Conservation (phyloP, 129 eudicot genomes). For the Arctium minus region DNA sequence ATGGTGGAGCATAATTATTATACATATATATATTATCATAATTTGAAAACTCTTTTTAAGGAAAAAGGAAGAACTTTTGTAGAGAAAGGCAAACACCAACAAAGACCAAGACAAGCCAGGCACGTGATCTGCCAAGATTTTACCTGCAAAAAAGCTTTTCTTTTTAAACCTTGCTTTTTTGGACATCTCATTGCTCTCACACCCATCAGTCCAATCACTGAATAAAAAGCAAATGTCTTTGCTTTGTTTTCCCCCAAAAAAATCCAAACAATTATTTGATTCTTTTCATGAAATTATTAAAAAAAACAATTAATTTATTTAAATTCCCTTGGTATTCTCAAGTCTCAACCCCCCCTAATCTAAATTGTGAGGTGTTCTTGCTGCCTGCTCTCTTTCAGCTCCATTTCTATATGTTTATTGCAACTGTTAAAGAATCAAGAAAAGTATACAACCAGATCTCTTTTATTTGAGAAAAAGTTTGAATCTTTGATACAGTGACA, state of each 20-base stretch:
- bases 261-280: constrained; percentile 41
- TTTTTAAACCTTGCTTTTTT: constrained; percentile 28
- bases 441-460: constrained; percentile 11
- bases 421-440: constrained; percentile 10
- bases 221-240: constrained; percentile 39
- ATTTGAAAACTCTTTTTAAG: background rate
- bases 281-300: constrained; percentile 26
- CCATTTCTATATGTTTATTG: background rate
- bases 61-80: background rate
- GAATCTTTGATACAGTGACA: constrained; percentile 5
- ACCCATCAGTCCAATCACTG: constrained; percentile 74
- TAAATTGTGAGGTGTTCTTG: constrained; percentile 26
- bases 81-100: constrained; percentile 40
- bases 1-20: constrained; percentile 5
- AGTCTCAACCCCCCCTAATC: constrained; percentile 16
- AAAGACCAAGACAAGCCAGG: constrained; percentile 70
- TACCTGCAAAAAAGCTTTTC: constrained; percentile 43
- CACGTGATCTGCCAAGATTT: constrained; percentile 89
- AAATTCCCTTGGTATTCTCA: constrained; percentile 25
- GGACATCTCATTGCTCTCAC: constrained; percentile 30
- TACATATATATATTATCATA: constrained; percentile 16
- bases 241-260: constrained; percentile 35
- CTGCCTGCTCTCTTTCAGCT: constrained; percentile 10
- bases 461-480: constrained; percentile 1
- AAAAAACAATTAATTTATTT: constrained; percentile 13